Percentiles rank a stretch among this genome's conserved stretches.
These are phyloP conservation scores for Ogataea siamensis DNA, from an alignment of 805 yeast species.

Conservation along the genomic window DNA sequence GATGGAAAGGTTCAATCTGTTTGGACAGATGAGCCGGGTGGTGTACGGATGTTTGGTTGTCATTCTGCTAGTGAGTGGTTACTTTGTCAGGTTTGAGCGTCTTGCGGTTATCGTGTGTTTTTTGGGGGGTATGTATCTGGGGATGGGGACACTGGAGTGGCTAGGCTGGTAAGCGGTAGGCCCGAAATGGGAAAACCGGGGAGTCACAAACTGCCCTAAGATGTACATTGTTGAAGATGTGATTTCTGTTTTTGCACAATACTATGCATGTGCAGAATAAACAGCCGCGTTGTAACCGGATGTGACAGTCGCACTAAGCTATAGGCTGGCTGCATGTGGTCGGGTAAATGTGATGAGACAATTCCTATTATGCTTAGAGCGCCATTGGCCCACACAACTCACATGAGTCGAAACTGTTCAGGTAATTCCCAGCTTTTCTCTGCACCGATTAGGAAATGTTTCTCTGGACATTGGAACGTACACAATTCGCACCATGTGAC, in stretches of 20 bases:
- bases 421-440: no score
- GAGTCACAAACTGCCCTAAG: no score
- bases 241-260: no score
- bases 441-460: no score
- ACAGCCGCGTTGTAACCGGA: no score
- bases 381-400: no score
- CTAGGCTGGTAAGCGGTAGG: neutral
- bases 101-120: conserved; percentile 8
- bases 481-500: no score
- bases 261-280: no score
- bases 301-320: neutral
- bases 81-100: conserved; percentile 7
- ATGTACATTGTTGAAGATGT: no score
- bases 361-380: no score
- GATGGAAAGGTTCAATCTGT: conserved; percentile 4
- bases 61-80: conserved; percentile 4
- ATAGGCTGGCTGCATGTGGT: neutral
- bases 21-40: conserved; percentile 3
- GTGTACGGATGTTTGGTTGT: conserved; percentile 5
- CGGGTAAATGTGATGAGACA: neutral
- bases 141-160: conserved; percentile 7
- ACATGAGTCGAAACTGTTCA: neutral
- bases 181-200: no score
- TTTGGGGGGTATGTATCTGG: conserved; percentile 12
- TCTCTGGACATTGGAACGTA: no score